Percentiles rank a stretch among this genome's conserved stretches.
These are phyloP conservation scores for Penicillium manginii DNA, from an alignment of 495 filamentous ascomycete species.

Conservation along the genomic window DNA sequence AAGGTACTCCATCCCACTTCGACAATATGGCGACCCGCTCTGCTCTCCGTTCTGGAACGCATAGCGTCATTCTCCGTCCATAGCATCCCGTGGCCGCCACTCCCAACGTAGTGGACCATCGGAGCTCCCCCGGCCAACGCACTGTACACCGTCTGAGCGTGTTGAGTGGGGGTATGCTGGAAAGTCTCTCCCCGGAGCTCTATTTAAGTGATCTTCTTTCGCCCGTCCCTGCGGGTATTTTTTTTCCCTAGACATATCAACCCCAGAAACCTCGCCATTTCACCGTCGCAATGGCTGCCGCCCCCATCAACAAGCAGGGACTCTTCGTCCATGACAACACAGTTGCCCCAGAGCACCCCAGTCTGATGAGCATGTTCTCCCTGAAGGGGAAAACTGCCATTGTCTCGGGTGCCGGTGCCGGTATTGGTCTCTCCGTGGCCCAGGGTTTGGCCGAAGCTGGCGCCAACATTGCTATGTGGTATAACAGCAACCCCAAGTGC, in stretches of 20 bases:
- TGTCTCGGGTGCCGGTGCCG: conserved; percentile 78
- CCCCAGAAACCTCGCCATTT: background rate
- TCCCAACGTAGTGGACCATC: conserved; percentile 1
- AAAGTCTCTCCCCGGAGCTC: conserved; percentile 9
- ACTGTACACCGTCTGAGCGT: conserved; percentile 19
- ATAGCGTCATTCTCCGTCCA: conserved; percentile 19
- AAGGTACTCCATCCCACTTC: conserved; percentile 8
- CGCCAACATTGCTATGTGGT: conserved; percentile 88
- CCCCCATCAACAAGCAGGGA: conserved; percentile 44
- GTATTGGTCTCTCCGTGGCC: conserved; percentile 81
- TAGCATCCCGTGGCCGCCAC: conserved; percentile 11
- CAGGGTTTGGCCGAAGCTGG: conserved; percentile 80
- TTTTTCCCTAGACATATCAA: background rate
- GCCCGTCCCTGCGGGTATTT: background rate
- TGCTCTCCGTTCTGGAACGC: conserved; percentile 6
- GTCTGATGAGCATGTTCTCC: conserved; percentile 79
- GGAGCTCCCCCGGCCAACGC: conserved; percentile 14
- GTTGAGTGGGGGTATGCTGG: background rate
- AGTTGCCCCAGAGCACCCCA: conserved; percentile 58
- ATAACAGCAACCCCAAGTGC: conserved; percentile 76
- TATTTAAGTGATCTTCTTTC: conserved; percentile 19
- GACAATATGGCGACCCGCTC: conserved; percentile 7
- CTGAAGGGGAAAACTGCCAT: conserved; percentile 84
- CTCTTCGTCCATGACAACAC: conserved; percentile 65
- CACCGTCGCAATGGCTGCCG: conserved; percentile 36